phyloP scores from a whole-genome alignment of 192 early-diverging fungal genomes.

The Polychytrium aggregatum region DNA sequence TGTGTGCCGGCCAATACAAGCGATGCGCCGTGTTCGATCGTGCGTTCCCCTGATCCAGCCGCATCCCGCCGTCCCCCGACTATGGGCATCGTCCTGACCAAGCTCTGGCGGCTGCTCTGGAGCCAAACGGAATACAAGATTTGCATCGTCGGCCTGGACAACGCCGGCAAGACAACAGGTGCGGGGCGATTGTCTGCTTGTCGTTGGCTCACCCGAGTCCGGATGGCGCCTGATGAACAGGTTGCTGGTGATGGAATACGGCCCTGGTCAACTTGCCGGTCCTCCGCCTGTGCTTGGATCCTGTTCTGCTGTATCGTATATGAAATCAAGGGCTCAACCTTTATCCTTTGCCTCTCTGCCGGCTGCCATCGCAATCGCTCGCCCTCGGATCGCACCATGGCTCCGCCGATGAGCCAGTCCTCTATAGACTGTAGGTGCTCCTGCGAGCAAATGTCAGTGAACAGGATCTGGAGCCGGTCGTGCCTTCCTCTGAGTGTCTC shows the following conservation, averaged over 20 bases:
- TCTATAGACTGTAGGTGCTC: conserved; percentile 6
- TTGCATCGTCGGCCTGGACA: conserved; percentile 59
- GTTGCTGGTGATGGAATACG: too few species aligned
- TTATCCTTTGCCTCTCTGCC: background rate
- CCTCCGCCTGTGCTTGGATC: too few species aligned
- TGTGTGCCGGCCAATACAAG: too few species aligned
- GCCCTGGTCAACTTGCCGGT: too few species aligned
- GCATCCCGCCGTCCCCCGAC: too few species aligned
- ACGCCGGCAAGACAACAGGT: conserved; percentile 60
- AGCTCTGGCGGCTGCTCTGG: conserved; percentile 46
- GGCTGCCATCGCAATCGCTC: too few species aligned
- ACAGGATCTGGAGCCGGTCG: background rate
- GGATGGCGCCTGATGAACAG: background rate
- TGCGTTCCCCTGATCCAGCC: too few species aligned
- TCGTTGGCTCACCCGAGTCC: background rate
- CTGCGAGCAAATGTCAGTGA: background rate
- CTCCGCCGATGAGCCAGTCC: background rate
- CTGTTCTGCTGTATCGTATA: too few species aligned
- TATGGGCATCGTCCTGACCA: conserved; percentile 49
- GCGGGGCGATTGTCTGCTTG: too few species aligned
- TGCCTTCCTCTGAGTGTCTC: background rate
- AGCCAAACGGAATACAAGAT: conserved; percentile 56
- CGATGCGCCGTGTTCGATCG: too few species aligned
- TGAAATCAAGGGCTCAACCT: background rate
- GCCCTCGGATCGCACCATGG: too few species aligned